phyloP scores from a whole-genome alignment of 2,329 filamentous ascomycete species.

The Didymella arachidicola region DNA sequence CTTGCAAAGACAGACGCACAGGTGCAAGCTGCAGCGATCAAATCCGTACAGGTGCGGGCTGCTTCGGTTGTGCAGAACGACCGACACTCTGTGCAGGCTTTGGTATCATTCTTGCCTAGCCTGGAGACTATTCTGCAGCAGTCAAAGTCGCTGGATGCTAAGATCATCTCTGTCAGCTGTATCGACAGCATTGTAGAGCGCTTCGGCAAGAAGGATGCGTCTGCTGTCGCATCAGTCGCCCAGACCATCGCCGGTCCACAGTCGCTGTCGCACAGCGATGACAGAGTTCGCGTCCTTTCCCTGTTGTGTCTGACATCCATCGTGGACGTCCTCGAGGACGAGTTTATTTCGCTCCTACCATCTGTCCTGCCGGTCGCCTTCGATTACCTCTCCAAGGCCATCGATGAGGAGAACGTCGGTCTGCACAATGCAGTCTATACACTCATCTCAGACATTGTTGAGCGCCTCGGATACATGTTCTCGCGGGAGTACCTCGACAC shows the following conservation, averaged over 20 bases:
- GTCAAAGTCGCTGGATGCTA: constrained; percentile 75
- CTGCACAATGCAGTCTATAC: constrained; percentile 85
- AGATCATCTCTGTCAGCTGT: constrained; percentile 85
- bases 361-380: constrained; percentile 76
- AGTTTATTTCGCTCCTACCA: constrained; percentile 83
- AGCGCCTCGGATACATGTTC: constrained; percentile 89
- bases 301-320: constrained; percentile 87
- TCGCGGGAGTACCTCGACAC: constrained; percentile 76
- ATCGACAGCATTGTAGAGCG: constrained; percentile 93
- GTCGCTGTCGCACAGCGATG: constrained; percentile 77
- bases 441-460: constrained; percentile 78
- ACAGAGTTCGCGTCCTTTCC: constrained; percentile 80
- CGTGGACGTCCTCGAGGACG: constrained; percentile 85
- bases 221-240: constrained; percentile 77
- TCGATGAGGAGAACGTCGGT: constrained; percentile 63
- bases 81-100: constrained; percentile 69
- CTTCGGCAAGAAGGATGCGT: constrained; percentile 90
- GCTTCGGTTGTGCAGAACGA: constrained; percentile 76
- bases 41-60: constrained; percentile 77
- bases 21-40: constrained; percentile 75
- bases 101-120: constrained; percentile 81
- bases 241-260: constrained; percentile 76
- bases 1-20: constrained; percentile 78
- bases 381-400: constrained; percentile 71
- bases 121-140: constrained; percentile 78